phyloP scores from a whole-genome alignment of 306 rosid genomes.

The Crataegus laevigata region DNA sequence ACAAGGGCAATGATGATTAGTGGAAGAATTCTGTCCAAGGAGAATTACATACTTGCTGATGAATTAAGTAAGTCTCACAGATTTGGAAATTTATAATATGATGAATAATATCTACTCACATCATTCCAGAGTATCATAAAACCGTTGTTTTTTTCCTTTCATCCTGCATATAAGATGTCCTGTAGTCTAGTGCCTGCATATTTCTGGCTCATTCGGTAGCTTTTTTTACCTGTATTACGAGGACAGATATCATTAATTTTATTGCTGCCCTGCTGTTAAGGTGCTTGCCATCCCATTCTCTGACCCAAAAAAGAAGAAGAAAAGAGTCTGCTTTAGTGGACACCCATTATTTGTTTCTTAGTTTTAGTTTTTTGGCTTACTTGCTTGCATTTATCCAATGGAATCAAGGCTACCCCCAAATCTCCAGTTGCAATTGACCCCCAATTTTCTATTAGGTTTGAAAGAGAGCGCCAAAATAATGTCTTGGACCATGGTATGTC shows the following conservation, averaged over 20 bases:
- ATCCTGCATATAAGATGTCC: background rate
- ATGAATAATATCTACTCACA: background rate
- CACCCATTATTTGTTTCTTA: background rate
- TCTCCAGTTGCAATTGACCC: background rate
- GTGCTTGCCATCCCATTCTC: background rate
- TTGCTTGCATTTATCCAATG: background rate
- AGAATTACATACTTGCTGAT: slow-evolving; percentile 44
- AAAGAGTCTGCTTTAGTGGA: background rate
- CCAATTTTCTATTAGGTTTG: background rate
- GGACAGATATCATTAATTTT: background rate
- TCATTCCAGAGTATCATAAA: background rate
- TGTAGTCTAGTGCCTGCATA: background rate
- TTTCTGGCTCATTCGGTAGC: background rate
- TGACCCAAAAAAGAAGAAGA: background rate
- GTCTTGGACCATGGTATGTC: background rate
- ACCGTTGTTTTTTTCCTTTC: background rate
- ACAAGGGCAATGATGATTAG: slow-evolving; percentile 76
- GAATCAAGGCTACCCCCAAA: background rate
- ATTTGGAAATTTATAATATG: background rate
- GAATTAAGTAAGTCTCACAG: slow-evolving; percentile 57
- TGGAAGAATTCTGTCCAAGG: slow-evolving; percentile 77
- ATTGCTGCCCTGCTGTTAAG: background rate
- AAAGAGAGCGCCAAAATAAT: background rate
- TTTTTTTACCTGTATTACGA: background rate
- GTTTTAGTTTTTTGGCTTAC: background rate